Evolutionary conservation across 305 asterid genomes (phyloP), one percentile per base, ranked within the genome.

Genomic region (Ajuga reptans): DNA sequence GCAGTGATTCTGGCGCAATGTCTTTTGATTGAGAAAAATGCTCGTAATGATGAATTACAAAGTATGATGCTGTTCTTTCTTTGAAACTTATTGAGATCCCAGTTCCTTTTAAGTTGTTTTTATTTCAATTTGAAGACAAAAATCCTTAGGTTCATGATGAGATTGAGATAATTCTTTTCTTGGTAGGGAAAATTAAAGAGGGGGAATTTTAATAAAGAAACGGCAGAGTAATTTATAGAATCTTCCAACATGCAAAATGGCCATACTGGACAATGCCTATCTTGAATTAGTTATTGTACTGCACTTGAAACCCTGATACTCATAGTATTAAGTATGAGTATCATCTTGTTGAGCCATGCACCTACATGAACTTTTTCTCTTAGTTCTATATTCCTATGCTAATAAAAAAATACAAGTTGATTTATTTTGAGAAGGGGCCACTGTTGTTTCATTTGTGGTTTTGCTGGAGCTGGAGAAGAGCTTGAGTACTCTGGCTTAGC

Each of bases 1-100:
- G 93, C 95, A 58, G 78, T 91, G 73, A 69, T 93, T 79, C 77
- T 93, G 77, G 97, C 95, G 10, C 87, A 80, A 9, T 93, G 97
- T 76, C 78, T 85, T 76, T 73, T 80, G 53, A 81, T 91, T 64
- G 87, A 89, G 89, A 91, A 83, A 81, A 80, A 78, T 62, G 78
- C 87, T 53, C 89, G 96, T 37, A 81, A 68, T 82, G 97, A 89
- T 76, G 99, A 93, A 80, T 45, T 87, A 78, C 96, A 89, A 78
- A 79, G 96, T 89, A 84, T 71, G 88, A 56, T 75, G 27, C 17
- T 52, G 50, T 72, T 75, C 58, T 74, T 43, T 47, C 53, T 37
- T 45, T 71, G 14, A 39, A 59, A 27, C 39, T 75, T 34, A 59
- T 72, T 72, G 31, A 65, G 37, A 45, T 67, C 47, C 34, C 33